Evolutionary conservation across 345 rosid genomes (phyloP).

Genomic region (Melastoma malabathricum): DNA sequence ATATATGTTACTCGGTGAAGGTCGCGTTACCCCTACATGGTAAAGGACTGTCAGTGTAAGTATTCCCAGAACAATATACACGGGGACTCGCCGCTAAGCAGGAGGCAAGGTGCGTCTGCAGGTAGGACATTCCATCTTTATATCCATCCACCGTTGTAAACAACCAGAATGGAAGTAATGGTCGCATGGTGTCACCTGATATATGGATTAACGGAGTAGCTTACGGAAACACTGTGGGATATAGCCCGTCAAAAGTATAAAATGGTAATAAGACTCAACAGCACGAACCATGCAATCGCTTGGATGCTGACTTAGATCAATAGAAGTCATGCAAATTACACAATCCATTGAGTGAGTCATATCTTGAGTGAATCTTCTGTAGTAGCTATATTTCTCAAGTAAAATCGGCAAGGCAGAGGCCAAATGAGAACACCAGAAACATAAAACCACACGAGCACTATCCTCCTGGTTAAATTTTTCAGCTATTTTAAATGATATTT

Average conservation of each 20-base stretch:
- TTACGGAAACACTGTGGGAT: no score
- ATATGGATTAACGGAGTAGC: neutral
- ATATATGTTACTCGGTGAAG: neutral
- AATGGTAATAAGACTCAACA: neutral
- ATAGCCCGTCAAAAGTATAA: no score
- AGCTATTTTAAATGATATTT: conserved; percentile 1
- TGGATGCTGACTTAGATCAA: conserved; percentile 52
- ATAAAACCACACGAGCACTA: no score
- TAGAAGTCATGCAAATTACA: conserved; percentile 89
- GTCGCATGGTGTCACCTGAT: conserved; percentile 92
- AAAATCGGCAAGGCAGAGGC: conserved; percentile 45
- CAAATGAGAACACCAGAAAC: neutral
- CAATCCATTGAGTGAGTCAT: conserved; percentile 53
- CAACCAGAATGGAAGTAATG: conserved; percentile 95
- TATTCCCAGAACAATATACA: conserved; percentile 11
- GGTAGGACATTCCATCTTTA: conserved; percentile 99
- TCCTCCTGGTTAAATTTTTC: no score
- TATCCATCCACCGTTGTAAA: conserved; percentile 98
- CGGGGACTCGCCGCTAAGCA: conserved; percentile 28
- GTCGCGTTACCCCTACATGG: conserved; percentile 1
- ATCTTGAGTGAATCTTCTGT: conserved; percentile 49
- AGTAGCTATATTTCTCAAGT: conserved; percentile 91
- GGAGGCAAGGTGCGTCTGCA: conserved; percentile 92
- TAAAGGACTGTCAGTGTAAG: neutral
- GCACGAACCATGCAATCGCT: conserved; percentile 71